Evolutionary conservation across 345 rosid genomes (phyloP).

Genomic region (Schrenkiella parvula): DNA sequence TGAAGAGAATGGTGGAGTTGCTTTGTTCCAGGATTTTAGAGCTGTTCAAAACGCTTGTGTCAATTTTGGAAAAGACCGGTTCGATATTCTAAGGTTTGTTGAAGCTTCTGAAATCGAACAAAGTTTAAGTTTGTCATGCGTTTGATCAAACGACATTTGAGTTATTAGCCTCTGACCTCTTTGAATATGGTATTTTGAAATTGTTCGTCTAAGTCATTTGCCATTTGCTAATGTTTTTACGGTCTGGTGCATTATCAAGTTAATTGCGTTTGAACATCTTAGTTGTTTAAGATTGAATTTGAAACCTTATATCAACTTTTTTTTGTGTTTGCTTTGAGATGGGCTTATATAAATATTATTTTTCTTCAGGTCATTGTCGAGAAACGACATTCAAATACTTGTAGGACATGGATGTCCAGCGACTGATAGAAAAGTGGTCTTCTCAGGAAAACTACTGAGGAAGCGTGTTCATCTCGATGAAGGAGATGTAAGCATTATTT

Average conservation of each 20-base stretch:
- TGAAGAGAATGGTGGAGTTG: conserved; percentile 42
- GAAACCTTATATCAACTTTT: background rate
- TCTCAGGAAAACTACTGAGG: conserved; percentile 81
- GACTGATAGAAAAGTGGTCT: conserved; percentile 77
- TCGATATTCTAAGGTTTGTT: conserved; percentile 86
- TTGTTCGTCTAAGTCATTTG: background rate
- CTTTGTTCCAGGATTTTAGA: conserved; percentile 61
- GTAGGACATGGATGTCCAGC: conserved; percentile 95
- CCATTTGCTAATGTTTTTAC: background rate
- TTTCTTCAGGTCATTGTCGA: conserved; percentile 63
- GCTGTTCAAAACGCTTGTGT: conserved; percentile 76
- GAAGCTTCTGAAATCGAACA: background rate
- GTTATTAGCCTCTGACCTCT: background rate
- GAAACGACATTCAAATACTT: conserved; percentile 77
- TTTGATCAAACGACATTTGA: background rate
- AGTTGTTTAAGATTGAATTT: background rate
- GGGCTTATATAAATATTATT: conserved; percentile 24
- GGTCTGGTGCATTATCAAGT: background rate
- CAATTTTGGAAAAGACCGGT: conserved; percentile 95
- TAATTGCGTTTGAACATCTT: background rate
- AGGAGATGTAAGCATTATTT: conserved; percentile 81
- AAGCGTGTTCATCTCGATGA: conserved; percentile 93
- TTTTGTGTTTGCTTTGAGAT: background rate
- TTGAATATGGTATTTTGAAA: background rate
- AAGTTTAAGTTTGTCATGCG: background rate